Base-by-base conservation (phyloP, 2,329 filamentous ascomycete genomes). In the Xylariaceae sp. region DNA sequence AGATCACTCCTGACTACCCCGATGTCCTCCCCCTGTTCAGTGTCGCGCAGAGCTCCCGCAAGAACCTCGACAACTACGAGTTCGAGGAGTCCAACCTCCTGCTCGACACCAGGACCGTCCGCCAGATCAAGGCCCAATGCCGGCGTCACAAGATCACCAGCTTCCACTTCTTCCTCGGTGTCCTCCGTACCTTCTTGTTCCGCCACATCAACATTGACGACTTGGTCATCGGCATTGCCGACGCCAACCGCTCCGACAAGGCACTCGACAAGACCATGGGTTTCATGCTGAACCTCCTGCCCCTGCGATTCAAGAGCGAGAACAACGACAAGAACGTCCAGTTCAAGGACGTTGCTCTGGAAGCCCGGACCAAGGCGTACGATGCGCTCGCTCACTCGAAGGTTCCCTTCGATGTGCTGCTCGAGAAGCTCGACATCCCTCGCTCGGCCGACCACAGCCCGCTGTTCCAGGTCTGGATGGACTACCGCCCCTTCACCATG, bases 321-420 rank as follows among this genome's bases (percentile, higher is more conserved):
- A 43, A 5, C 16, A 31, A 19, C 2, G 16, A 25, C 5, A 36
- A n/a, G 10, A 25, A 33, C 9, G 29, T 16, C 13, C 1, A 30
- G 32, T 39, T 36, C 19, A 19, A 19, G 5, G 32, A 37, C 13
- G 6, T 40, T 10, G 35, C 37, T 12, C 17, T 34, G 10, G 35
- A 43, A 9, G 32, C 41, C 10, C 38, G 36, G 4, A 37, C 46
- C 46, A 48, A 35, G 40, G 49, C 14, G 2, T 56, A 63, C 15
- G 34, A 29, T 0, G 68, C 64, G 0, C 49, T 74, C 0, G 42
- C 37, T 0, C 50, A 71, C 42, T 68, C 69, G 0, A 24, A 39
- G 0, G 33, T 74, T 3, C 72, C 72, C 0, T 70, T 73, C 33
- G 63, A 73, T 27, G 51, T 65, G 0, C 40, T 77, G 0, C 50